Base-by-base conservation (phyloP, 306 rosid genomes). In the Datisca glomerata region DNA sequence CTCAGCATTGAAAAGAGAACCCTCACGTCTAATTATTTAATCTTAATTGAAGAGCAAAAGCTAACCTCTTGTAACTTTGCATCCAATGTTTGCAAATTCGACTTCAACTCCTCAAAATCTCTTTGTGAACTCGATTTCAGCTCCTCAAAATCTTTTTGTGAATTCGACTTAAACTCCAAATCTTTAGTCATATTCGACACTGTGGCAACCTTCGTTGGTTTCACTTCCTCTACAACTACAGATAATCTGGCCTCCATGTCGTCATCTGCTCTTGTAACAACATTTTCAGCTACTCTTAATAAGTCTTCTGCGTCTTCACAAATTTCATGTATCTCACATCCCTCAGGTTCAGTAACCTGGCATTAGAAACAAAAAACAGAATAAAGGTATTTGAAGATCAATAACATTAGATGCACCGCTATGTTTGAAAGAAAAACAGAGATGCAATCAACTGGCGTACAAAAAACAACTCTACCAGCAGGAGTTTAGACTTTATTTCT, bases 11-110 rank as follows among this genome's bases (percentile, higher is more conserved):
- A 10, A 41, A 20, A 27, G 47, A 51, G 21, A 43, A 47, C 29
- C 53, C 37, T 40, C 21, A 28, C 0, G 22, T 21, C 31, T 32
- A 3, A 27, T 34, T 24, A 38, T 31, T 24, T 13, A 49, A 19
- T 41, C 60, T 32, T 44, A 47, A 49, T 31, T 53, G 24, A 8
- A 49, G 57, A 38, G 24, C 25, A 53, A 68, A 25, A 28, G 61
- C 77, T 68, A 34, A 89, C 98, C 98, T 75, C 95, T 56, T 68
- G 71, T 53, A 84, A 77, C 61, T 80, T 81, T 20, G 75, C 62
- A 47, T 72, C 83, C 70, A 68, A 61, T 37, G 49, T 8, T 46
- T 57, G 42, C 19, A 89, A 68, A 71, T 62, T 75, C 57, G 72
- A 63, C 49, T 63, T 68, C 71, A 77, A 57, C 49, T 74, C 86